Conservation (phyloP, 352 stramenopile genomes). For the Phytopythium cucurbitacearum region DNA sequence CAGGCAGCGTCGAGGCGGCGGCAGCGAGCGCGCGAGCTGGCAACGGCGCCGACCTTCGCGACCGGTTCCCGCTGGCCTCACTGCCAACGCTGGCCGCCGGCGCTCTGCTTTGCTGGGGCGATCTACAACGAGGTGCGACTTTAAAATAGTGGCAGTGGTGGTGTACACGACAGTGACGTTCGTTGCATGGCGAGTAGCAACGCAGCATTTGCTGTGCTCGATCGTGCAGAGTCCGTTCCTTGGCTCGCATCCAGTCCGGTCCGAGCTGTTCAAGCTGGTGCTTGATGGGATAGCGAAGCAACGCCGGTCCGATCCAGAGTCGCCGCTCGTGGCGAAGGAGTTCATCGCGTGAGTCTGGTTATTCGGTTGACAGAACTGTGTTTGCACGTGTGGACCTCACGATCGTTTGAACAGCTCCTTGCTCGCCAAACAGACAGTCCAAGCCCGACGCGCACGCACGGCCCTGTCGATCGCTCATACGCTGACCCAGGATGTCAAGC, state of each 20-base stretch:
- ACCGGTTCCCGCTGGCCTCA: slow-evolving; percentile 28
- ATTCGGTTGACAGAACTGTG: not conserved
- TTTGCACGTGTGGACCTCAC: not conserved
- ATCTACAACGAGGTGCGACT: slow-evolving; percentile 9
- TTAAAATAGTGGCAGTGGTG: too few species aligned
- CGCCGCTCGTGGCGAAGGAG: slow-evolving; percentile 7
- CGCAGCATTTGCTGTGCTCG: slow-evolving; percentile 32
- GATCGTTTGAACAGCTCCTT: slow-evolving; percentile 14
- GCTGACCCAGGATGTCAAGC: slow-evolving; percentile 22
- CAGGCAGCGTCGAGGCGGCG: slow-evolving; percentile 24
- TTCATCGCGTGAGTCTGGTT: slow-evolving; percentile 11
- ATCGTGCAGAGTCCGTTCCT: slow-evolving; percentile 54
- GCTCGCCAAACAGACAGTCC: slow-evolving; percentile 17
- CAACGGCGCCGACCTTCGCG: slow-evolving; percentile 14
- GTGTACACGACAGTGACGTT: slow-evolving; percentile 9
- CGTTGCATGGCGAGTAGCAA: slow-evolving; percentile 12
- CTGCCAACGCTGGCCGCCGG: slow-evolving; percentile 28
- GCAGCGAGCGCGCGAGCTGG: slow-evolving; percentile 4
- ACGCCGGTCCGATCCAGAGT: slow-evolving; percentile 6
- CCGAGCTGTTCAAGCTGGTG: slow-evolving; percentile 27
- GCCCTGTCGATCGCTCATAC: slow-evolving; percentile 29
- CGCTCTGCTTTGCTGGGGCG: slow-evolving; percentile 2
- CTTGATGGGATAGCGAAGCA: slow-evolving; percentile 20
- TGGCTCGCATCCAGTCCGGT: slow-evolving; percentile 34
- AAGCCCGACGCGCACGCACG: slow-evolving; percentile 13